Base-by-base conservation (phyloP, 179 eudicot species). In the Silene vulgaris region DNA sequence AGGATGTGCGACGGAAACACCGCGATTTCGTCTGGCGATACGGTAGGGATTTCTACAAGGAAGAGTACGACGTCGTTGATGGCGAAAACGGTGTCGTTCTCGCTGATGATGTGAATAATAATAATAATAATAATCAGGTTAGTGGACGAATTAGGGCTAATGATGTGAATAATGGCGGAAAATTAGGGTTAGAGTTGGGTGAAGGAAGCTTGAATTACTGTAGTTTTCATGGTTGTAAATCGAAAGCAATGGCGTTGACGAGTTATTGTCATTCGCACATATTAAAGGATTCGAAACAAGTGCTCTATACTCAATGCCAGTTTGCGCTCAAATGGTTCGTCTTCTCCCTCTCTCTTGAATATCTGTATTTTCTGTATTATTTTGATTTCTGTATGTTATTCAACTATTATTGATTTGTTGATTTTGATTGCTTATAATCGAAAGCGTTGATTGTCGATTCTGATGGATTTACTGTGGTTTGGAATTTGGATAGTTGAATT, bases 181-280 rank as follows among this genome's bases (percentile, higher is more conserved):
- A 59, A 32, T 75, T 67, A 68, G 81, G 86, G 78, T 61, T 78
- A 76, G 86, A 74, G 76, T 23, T 45, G 23, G 61, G 20, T 20
- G 76, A 26, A 0, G 76, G 59, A 45, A 76, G 21, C 14, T 61
- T 60, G 20, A 80, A 30, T 74, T 48, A 67, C 74, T 90, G 92
- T 66, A 85, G 73, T 19, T 70, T 80, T 13, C 71, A 80, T 6
- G 84, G 83, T 32, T 90, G 96, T 81, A 76, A 59, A 73, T 37
- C 40, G 20, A 90, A 87, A 80, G 88, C 93, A 0, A 87, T 89
- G 93, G 86, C 92, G 17, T 43, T 89, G 56, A 80, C 93, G 56
- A 77, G 52, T 59, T 87, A 80, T 77, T 90, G 96, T 62, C 75
- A 76, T 28, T 12, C 74, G 29, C 96, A 90, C 65, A 90, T 90